Percentiles rank a stretch among this genome's conserved stretches.
Conservation (phyloP, 2,329 filamentous ascomycete genomes). For the Curvularia lunata region DNA sequence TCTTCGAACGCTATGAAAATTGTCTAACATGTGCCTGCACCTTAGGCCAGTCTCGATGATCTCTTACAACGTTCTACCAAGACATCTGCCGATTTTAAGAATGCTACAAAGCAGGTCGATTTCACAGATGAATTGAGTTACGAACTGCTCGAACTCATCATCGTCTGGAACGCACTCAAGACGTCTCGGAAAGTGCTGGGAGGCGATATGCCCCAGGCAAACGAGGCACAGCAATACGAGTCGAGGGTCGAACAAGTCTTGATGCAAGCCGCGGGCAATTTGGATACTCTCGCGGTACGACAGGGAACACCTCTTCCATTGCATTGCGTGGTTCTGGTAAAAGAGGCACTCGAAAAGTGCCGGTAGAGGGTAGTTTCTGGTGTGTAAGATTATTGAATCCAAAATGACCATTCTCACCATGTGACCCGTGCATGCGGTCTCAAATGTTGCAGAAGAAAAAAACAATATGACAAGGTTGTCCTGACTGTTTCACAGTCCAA, state of each 20-base stretch:
- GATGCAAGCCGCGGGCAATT: slow-evolving; percentile 6
- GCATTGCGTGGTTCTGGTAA: slow-evolving; percentile 3
- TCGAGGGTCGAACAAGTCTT: slow-evolving; percentile 15
- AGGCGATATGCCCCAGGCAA: slow-evolving; percentile 39
- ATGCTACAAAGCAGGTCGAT: neutral
- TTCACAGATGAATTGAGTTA: slow-evolving; percentile 18
- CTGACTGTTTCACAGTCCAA: neutral
- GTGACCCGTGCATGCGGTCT: neutral
- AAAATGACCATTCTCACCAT: neutral
- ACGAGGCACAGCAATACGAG: slow-evolving; percentile 30
- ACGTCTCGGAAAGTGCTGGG: slow-evolving; percentile 52
- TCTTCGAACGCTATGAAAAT: neutral
- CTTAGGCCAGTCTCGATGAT: slow-evolving; percentile 17
- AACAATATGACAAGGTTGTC: neutral
- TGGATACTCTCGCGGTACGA: slow-evolving; percentile 5
- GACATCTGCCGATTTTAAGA: slow-evolving; percentile 22
- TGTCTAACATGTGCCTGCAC: neutral
- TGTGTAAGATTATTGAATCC: neutral
- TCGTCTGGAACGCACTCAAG: slow-evolving; percentile 54
- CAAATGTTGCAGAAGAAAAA: neutral
- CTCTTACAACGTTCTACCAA: slow-evolving; percentile 3
- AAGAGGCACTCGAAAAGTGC: slow-evolving; percentile 6
- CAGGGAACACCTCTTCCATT: slow-evolving; percentile 2
- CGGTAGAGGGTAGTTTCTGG: neutral
- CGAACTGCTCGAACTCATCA: slow-evolving; percentile 42